phyloP scores from a whole-genome alignment of 2,329 filamentous ascomycete species.

The Chaetomium sp. region DNA sequence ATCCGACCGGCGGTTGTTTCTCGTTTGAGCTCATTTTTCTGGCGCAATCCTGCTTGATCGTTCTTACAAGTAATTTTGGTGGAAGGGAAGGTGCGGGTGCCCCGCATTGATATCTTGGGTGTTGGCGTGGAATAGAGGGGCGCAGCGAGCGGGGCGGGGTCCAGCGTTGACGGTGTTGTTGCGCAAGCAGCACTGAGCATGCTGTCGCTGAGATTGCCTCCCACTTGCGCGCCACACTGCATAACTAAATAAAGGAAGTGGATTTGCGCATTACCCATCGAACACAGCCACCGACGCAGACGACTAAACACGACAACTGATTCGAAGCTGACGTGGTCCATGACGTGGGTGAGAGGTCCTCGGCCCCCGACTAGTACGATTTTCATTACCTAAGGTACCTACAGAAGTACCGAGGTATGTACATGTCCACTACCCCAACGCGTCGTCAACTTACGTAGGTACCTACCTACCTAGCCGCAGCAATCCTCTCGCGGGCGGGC shows the following conservation, averaged over 20 bases:
- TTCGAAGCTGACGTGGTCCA: background rate
- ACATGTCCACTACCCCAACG: too few species aligned
- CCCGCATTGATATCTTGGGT: background rate
- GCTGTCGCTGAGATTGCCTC: too few species aligned
- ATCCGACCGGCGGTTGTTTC: conserved; percentile 19
- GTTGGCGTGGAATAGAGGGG: background rate
- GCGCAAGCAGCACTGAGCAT: background rate
- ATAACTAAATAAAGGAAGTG: too few species aligned
- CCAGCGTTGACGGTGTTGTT: background rate
- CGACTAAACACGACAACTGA: background rate
- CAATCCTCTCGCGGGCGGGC: too few species aligned
- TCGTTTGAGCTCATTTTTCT: conserved; percentile 26
- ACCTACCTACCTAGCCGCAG: too few species aligned
- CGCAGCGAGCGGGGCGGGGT: background rate
- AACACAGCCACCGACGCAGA: background rate
- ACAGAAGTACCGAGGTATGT: too few species aligned
- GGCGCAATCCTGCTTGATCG: background rate
- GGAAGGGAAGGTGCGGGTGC: background rate
- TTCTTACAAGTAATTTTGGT: background rate
- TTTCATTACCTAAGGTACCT: too few species aligned
- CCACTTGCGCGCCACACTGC: too few species aligned
- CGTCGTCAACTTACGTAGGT: too few species aligned
- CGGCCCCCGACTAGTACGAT: background rate
- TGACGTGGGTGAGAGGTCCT: background rate
- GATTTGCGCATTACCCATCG: background rate